Percentiles rank a stretch among this genome's conserved stretches.
Evolutionary conservation across 805 yeast genomes (phyloP).

Genomic region (Torulaspora franciscae): DNA sequence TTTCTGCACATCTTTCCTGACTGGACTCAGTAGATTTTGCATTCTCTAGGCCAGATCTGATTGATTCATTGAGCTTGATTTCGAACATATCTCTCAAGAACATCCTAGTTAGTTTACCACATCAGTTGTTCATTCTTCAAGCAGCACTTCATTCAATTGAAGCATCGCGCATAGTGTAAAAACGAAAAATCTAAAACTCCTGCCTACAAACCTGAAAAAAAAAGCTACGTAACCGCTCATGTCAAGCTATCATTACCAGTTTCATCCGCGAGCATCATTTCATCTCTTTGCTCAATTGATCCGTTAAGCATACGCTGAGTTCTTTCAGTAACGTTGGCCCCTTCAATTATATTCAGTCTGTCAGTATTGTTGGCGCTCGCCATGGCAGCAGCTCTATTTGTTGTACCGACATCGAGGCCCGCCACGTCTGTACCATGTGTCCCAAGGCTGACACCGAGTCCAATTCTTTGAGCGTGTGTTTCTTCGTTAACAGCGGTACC

Average conservation of each 20-base stretch:
- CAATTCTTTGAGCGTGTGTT: not conserved
- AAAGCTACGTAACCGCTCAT: constrained; percentile 3
- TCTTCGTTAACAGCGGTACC: constrained; percentile 1
- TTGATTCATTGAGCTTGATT: constrained; percentile 18
- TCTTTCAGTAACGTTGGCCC: constrained; percentile 4
- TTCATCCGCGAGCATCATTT: constrained; percentile 10
- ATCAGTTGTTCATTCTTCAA: too few relatives aligned
- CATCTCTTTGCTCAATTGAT: constrained; percentile 11
- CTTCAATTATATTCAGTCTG: constrained; percentile 5
- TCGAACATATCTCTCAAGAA: constrained; percentile 18
- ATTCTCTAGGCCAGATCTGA: constrained; percentile 6
- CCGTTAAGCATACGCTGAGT: constrained; percentile 5
- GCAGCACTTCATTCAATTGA: not conserved
- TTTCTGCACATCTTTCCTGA: constrained; percentile 3
- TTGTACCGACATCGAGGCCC: constrained; percentile 4
- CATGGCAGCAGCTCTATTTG: constrained; percentile 2
- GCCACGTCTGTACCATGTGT: not conserved
- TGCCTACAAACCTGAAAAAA: not conserved
- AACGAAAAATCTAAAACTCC: constrained; percentile 3
- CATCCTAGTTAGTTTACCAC: too few relatives aligned
- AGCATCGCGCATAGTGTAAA: not conserved
- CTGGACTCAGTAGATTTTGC: constrained; percentile 7
- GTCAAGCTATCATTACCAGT: constrained; percentile 8
- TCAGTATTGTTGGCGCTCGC: constrained; percentile 8
- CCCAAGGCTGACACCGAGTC: not conserved